Evolutionary conservation across 2,329 filamentous ascomycete species (phyloP), one percentile per base, ranked within the genome.

Genomic region (Aureobasidium uvarum): DNA sequence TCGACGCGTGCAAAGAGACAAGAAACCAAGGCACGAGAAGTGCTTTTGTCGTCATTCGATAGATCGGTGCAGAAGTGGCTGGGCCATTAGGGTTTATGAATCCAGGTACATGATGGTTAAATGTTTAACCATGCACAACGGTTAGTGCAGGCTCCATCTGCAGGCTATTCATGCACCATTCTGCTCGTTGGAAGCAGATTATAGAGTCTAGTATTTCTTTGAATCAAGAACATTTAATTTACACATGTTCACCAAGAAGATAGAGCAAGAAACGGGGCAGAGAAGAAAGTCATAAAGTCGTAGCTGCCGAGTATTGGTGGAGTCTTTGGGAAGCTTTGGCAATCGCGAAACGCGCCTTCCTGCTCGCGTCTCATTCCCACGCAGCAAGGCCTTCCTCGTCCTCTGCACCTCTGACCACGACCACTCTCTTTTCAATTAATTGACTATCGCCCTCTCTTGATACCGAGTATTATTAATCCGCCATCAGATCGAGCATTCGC

Each of bases 121-220:
- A 60, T 48, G 41, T 46, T 60, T 60, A 46, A 60, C 56, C 41
- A 60, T 46, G 56, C 56, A 60, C 56, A 60, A 60, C 56, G 56
- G 56, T 48, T 48, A 46, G 43, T 60, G 41, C 56, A 60, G 18
- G 6, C 28, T 60, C 10, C 41, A 60, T 48, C 20, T 45, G 38
- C 41, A 13, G n/a, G 18, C 36, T 48, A 43, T 48, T 38, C 56
- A 60, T 48, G 56, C 43, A 60, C 31, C 41, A 46, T 38, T 33
- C n/a, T 36, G 31, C 13, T 11, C 3, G 11, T 7, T 23, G 1
- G 7, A 28, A 48, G 28, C 2, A 23, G 8, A 7, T 45, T 31
- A 20, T n/a, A 31, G 39, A 58, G 16, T 23, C 5, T 8, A 58
- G 18, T 20, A 6, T 38, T 20, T 14, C 23, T 58, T 16, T 23